phyloP scores from a whole-genome alignment of 345 rosid species.

The Durio zibethinus region DNA sequence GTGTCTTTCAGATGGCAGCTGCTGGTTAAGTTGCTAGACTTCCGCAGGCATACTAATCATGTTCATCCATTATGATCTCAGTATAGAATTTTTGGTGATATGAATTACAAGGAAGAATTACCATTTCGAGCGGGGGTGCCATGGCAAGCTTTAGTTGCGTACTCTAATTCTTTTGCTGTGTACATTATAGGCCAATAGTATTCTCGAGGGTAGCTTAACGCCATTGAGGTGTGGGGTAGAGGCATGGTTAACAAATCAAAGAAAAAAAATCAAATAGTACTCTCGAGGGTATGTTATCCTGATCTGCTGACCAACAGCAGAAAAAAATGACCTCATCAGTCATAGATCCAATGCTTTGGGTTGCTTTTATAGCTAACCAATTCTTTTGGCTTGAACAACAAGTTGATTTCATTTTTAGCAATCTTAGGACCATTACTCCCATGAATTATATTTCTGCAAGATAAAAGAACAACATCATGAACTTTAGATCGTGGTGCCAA shows the following conservation, averaged over 20 bases:
- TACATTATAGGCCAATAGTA: background rate
- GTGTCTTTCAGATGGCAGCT: background rate
- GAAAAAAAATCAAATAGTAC: too few relatives aligned
- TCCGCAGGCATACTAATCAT: background rate
- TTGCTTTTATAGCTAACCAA: slow-evolving; percentile 75
- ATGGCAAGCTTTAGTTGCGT: background rate
- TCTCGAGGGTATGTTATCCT: too few relatives aligned
- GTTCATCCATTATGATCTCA: background rate
- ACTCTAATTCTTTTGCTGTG: background rate
- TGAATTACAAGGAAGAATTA: background rate
- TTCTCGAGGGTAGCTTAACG: background rate
- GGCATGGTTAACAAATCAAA: too few relatives aligned
- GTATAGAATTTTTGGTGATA: background rate
- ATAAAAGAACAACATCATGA: background rate
- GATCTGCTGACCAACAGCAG: too few relatives aligned
- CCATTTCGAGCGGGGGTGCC: background rate
- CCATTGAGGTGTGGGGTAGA: background rate
- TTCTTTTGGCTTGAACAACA: slow-evolving; percentile 97
- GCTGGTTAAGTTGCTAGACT: background rate
- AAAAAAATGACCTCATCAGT: too few relatives aligned
- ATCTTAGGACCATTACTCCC: slow-evolving; percentile 99
- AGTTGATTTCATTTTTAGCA: slow-evolving; percentile 77
- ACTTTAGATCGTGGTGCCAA: background rate
- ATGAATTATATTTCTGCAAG: slow-evolving; percentile 82
- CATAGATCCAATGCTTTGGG: slow-evolving; percentile 92